Percentiles rank a stretch among this genome's conserved stretches.
Conservation (phyloP, 768 basidiomycete genomes). For the Leucocoprinus sp. region DNA sequence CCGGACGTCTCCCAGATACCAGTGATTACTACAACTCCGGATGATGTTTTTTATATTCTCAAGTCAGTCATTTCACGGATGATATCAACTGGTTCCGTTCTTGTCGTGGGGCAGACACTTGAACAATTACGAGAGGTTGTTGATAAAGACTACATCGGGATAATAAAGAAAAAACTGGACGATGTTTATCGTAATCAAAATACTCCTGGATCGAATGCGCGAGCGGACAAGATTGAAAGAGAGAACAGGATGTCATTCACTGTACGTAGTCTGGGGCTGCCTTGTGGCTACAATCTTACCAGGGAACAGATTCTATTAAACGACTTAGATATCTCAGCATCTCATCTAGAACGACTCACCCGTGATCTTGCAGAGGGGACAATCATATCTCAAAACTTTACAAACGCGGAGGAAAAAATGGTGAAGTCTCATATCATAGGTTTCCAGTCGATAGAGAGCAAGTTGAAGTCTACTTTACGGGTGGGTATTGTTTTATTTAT, state of each 20-base stretch:
- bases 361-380: slow-evolving; percentile 52
- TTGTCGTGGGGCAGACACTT: slow-evolving; percentile 49
- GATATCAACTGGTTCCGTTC: slow-evolving; percentile 65
- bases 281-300: not conserved
- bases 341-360: slow-evolving; percentile 78
- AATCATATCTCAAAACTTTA: slow-evolving; percentile 59
- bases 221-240: slow-evolving; percentile 70
- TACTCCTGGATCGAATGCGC: slow-evolving; percentile 32
- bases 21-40: slow-evolving; percentile 68
- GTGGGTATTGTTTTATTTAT: slow-evolving; percentile 30
- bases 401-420: slow-evolving; percentile 41
- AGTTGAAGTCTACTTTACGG: slow-evolving; percentile 66
- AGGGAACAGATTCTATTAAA: slow-evolving; percentile 71
- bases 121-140: slow-evolving; percentile 63
- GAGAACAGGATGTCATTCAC: slow-evolving; percentile 78
- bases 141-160: slow-evolving; percentile 74
- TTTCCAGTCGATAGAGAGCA: slow-evolving; percentile 46
- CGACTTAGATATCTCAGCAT: slow-evolving; percentile 87
- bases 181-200: slow-evolving; percentile 65
- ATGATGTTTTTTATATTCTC: slow-evolving; percentile 94
- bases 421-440: slow-evolving; percentile 42
- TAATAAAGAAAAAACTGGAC: slow-evolving; percentile 81
- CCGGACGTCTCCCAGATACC: slow-evolving; percentile 60
- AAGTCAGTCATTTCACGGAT: slow-evolving; percentile 76
- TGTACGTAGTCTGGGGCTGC: slow-evolving; percentile 38